Conservation (phyloP, 1,284 basidiomycete genomes). For the Rhodotorula sp. region DNA sequence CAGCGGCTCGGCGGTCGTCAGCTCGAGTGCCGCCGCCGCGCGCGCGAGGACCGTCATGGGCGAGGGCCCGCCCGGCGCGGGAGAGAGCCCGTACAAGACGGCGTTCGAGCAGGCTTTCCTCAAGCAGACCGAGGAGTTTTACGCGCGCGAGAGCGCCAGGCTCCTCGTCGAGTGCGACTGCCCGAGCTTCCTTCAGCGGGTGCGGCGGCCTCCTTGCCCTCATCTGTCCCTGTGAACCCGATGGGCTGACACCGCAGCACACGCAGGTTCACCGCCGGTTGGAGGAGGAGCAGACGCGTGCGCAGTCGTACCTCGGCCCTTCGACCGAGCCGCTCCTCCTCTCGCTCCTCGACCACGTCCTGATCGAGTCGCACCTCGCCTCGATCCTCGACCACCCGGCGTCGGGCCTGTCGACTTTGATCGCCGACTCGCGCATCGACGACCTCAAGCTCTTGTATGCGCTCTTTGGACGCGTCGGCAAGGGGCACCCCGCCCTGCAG, state of each 20-base stretch:
- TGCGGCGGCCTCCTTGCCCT: constrained; percentile 48
- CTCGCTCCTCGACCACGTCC: constrained; percentile 72
- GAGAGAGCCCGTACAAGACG: constrained; percentile 72
- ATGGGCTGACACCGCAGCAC: background rate
- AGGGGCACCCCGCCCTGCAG: constrained; percentile 68
- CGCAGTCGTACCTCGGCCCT: constrained; percentile 84
- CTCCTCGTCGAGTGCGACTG: constrained; percentile 76
- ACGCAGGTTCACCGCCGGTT: constrained; percentile 78
- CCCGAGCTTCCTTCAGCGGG: constrained; percentile 76
- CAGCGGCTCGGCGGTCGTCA: constrained; percentile 30
- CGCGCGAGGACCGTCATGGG: constrained; percentile 35
- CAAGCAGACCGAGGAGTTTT: constrained; percentile 75
- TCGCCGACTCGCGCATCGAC: constrained; percentile 74
- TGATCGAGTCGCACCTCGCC: constrained; percentile 75
- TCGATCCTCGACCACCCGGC: constrained; percentile 76
- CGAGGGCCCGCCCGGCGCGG: constrained; percentile 29
- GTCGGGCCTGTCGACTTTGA: constrained; percentile 84
- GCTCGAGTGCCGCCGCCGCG: constrained; percentile 42
- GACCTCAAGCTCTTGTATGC: constrained; percentile 81
- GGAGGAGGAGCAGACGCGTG: constrained; percentile 79
- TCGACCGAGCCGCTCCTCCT: constrained; percentile 71
- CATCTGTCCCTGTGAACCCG: background rate
- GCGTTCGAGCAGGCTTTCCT: constrained; percentile 85
- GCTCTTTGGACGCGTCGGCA: constrained; percentile 71
- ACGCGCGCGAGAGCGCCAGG: constrained; percentile 70